Evolutionary conservation across 2,329 filamentous ascomycete species (phyloP), one percentile per base, ranked within the genome.

Genomic region (Phoma herbarum): DNA sequence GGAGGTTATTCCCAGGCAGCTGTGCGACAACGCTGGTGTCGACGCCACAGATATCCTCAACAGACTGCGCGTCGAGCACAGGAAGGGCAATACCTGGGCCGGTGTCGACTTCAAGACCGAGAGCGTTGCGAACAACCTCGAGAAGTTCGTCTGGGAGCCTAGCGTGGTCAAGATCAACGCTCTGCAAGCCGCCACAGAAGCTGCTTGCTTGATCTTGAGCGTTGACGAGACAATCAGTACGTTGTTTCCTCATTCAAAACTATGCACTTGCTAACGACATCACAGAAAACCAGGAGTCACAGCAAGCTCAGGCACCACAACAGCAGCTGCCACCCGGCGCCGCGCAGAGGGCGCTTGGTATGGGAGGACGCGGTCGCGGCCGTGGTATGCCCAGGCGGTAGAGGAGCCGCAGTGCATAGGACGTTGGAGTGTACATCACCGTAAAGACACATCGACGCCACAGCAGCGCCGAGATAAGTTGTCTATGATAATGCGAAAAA

Each of bases 11-110:
- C 95, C 95, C 22, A 90, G 95, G 72, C 95, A 98, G 81, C 85
- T 99, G 60, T 99, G 95, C 83, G 95, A 99, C 83, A 99, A 99
- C 75, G 95, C 95, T 55, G 95, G 95, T 64, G 98, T 99, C 76
- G 95, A 99, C 75, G 93, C 95, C 25, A 99, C 95, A 50, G 95
- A 99, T 75, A 97, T 99, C 67, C 88, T 99, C 64, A 99, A 98
- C 84, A 89, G 92, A 74, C 85, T 99, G 66, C 91, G 95, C 55
- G 95, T 98, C 59, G 94, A 97, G 85, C 95, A 99, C 83, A 88
- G 92, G 76, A 95, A 94, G 82, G 93, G 93, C 67, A 91, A 91
- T 75, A 88, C 87, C 51, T 99, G 95, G 95, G 93, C 93, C 4
- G 95, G 95, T 76, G 94, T 99, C 26, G 95, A 99, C 81, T 98